Base-by-base conservation (phyloP, 306 rosid species). In the Canavalia gladiata region DNA sequence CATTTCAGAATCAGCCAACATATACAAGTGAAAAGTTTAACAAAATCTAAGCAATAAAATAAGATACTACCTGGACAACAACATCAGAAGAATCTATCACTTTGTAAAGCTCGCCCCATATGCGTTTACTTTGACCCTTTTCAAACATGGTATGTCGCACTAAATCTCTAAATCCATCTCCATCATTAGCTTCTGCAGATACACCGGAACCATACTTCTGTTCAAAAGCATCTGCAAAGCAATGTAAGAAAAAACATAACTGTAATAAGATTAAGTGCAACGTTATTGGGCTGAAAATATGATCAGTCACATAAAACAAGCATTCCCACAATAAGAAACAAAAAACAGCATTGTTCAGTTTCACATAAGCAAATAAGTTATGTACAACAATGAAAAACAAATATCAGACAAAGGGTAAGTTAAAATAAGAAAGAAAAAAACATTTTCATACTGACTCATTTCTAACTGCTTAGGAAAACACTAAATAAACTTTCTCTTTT, bases 81-180 rank as follows among this genome's bases (percentile, higher is more conserved):
- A 95, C 99, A 87, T 93, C 98, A 0, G 99, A 95, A 65, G 98
- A 95, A 85, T 95, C 99, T n/a, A 95, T 89, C 33, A 95, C 99
- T 89, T 95, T 93, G 92, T 95, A 95, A 49, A 95, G 98, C 84
- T 95, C 98, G 8, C 98, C 98, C 99, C 99, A 95, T 64, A 95
- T 95, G 45, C 96, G 98, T 86, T 95, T 95, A 88, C 99, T 95
- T 81, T 95, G 99, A 77, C 99, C 99, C 86, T 95, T 95, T 35
- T 95, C 99, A 77, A 95, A 95, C 99, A 95, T 95, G 34, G 75
- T 91, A 85, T 95, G 99, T 42, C 99, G 90, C 75, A 90, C 98
- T 59, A 95, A 87, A 85, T 90, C 98, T 83, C 97, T 88, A 78
- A 93, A 82, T 65, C 94, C 98, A 74, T 87, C 99, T 33, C 46